Evolutionary conservation across 768 basidiomycete species (phyloP).

Genomic region (Zangia roseola): DNA sequence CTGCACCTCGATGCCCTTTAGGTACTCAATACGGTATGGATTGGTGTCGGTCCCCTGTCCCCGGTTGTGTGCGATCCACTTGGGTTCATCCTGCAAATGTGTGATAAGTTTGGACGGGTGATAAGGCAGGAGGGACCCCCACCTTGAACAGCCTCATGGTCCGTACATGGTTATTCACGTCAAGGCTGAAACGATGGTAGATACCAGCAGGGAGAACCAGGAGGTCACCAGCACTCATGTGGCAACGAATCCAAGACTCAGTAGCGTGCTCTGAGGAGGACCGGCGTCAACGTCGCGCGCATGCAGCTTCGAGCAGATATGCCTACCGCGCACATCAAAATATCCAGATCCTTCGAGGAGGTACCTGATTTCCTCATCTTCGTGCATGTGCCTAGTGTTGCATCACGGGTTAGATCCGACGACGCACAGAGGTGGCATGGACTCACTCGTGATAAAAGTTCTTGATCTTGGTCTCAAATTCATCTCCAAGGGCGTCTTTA

Average conservation of each 20-base stretch:
- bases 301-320: not conserved
- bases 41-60: slow-evolving; percentile 61
- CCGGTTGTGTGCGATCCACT: slow-evolving; percentile 82
- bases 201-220: slow-evolving; percentile 86
- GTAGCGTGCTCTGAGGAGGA: slow-evolving; percentile 54
- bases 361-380: slow-evolving; percentile 93
- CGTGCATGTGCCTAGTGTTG: slow-evolving; percentile 73
- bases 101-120: not conserved
- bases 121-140: slow-evolving; percentile 1
- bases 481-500: slow-evolving; percentile 73
- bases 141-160: slow-evolving; percentile 86
- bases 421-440: too few species aligned
- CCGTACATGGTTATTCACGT: slow-evolving; percentile 64
- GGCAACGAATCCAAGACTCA: slow-evolving; percentile 79
- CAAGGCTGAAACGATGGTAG: slow-evolving; percentile 93
- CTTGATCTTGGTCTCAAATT: slow-evolving; percentile 79
- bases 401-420: not conserved
- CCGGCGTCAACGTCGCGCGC: not conserved
- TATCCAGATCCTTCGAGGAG: slow-evolving; percentile 80
- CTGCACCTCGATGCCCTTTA: slow-evolving; percentile 46
- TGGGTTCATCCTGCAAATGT: slow-evolving; percentile 76
- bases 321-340: slow-evolving; percentile 83
- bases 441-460: slow-evolving; percentile 78
- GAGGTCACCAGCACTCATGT: slow-evolving; percentile 76
- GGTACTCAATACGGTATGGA: slow-evolving; percentile 57